Conservation (phyloP, 345 rosid genomes). For the Citropsis articulata region DNA sequence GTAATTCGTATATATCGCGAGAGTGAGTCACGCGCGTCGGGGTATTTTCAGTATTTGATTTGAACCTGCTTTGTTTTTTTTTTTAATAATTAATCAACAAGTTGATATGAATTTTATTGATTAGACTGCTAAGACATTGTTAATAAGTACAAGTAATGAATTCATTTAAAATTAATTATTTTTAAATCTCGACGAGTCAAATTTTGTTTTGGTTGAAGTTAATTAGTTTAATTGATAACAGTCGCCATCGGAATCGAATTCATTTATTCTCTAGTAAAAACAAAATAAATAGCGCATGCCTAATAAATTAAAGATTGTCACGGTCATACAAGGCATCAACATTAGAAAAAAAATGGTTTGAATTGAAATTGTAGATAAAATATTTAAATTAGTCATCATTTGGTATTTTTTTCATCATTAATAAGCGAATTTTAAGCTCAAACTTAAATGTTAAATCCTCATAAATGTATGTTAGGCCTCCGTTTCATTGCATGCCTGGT, state of each 20-base stretch:
- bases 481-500: no score
- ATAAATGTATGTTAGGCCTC: no score
- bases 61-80: neutral
- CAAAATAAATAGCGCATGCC: neutral
- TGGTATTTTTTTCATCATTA: neutral
- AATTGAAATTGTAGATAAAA: no score
- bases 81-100: neutral
- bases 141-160: neutral
- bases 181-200: neutral
- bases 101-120: neutral
- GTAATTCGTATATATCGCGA: no score
- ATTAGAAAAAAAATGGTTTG: no score
- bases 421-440: no score
- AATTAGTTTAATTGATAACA: neutral
- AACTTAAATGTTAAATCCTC: no score
- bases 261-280: no score
- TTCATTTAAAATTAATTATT: neutral
- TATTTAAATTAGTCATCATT: no score
- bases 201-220: neutral
- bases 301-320: neutral
- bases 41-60: neutral
- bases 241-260: neutral
- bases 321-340: neutral
- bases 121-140: neutral
- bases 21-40: neutral